These are phyloP conservation scores for Didymella lethalis DNA, from an alignment of 2,329 filamentous ascomycete genomes.

Conservation along the genomic window DNA sequence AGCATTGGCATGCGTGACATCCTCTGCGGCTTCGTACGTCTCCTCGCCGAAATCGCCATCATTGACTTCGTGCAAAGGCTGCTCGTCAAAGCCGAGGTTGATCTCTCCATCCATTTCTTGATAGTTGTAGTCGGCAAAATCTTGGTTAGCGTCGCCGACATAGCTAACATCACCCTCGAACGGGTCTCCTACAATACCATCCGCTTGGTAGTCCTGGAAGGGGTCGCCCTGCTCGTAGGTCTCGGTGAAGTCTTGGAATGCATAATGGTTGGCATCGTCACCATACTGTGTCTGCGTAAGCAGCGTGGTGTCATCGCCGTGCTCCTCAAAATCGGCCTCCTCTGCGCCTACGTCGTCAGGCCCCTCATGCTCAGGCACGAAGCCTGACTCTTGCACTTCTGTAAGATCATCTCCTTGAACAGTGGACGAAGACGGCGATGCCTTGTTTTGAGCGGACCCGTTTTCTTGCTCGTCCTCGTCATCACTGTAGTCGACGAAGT, in stretches of 20 bases:
- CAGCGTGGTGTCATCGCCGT: slow-evolving; percentile 14
- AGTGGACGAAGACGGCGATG: slow-evolving; percentile 44
- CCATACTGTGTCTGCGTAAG: slow-evolving; percentile 22
- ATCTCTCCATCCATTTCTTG: slow-evolving; percentile 27
- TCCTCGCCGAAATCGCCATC: slow-evolving; percentile 16
- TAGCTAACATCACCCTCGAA: slow-evolving; percentile 20
- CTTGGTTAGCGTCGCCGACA: slow-evolving; percentile 37
- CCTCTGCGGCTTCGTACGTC: slow-evolving; percentile 21
- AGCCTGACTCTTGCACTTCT: slow-evolving; percentile 20
- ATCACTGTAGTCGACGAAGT: slow-evolving; percentile 62
- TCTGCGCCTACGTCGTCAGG: slow-evolving; percentile 9
- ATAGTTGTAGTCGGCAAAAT: slow-evolving; percentile 31
- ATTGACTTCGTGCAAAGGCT: slow-evolving; percentile 17
- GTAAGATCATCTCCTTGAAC: slow-evolving; percentile 43
- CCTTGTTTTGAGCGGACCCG: slow-evolving; percentile 23
- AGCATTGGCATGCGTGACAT: slow-evolving; percentile 25
- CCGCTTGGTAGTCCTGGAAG: slow-evolving; percentile 25
- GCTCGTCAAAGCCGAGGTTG: slow-evolving; percentile 25
- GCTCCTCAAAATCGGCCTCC: slow-evolving; percentile 16
- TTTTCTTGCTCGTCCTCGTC: slow-evolving; percentile 44
- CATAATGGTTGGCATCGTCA: slow-evolving; percentile 24
- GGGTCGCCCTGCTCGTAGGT: slow-evolving; percentile 23
- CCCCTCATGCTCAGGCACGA: slow-evolving; percentile 15
- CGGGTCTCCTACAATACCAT: slow-evolving; percentile 25
- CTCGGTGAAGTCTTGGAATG: slow-evolving; percentile 30